Evolutionary conservation across 2,329 filamentous ascomycete species (phyloP).

Genomic region (Zymoseptoria pseudotritici): DNA sequence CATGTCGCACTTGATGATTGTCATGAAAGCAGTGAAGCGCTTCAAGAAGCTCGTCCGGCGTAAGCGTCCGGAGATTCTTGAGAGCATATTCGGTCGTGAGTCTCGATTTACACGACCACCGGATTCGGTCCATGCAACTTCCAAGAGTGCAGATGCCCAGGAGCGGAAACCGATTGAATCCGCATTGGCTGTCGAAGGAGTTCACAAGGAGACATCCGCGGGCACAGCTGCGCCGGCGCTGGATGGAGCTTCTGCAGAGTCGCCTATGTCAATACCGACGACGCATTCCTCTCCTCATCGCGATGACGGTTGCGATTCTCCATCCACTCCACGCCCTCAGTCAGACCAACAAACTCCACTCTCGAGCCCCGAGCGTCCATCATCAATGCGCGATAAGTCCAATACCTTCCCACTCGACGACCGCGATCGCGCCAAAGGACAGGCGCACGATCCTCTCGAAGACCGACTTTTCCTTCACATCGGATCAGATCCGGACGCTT

Average conservation of each 20-base stretch:
- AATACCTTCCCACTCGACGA: slow-evolving; percentile 28
- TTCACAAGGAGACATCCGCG: slow-evolving; percentile 39
- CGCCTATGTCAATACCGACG: neutral
- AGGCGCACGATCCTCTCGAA: slow-evolving; percentile 57
- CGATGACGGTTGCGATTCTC: neutral
- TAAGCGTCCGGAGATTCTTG: slow-evolving; percentile 47
- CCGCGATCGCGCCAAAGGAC: slow-evolving; percentile 43
- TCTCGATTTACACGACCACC: slow-evolving; percentile 53
- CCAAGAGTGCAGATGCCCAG: slow-evolving; percentile 42
- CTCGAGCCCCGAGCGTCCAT: neutral
- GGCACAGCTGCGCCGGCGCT: slow-evolving; percentile 23
- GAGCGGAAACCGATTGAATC: slow-evolving; percentile 44
- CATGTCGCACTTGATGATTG: slow-evolving; percentile 76
- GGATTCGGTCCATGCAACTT: slow-evolving; percentile 16
- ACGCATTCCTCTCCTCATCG: neutral
- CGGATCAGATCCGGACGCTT: slow-evolving; percentile 43
- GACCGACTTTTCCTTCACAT: slow-evolving; percentile 68
- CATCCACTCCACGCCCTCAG: neutral
- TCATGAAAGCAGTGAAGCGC: slow-evolving; percentile 84
- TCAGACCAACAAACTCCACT: neutral
- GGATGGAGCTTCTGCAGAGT: slow-evolving; percentile 4
- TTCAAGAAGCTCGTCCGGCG: slow-evolving; percentile 70
- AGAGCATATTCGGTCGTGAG: slow-evolving; percentile 53
- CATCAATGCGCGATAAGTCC: slow-evolving; percentile 2
- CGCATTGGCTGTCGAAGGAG: slow-evolving; percentile 46